A percentile compares a stretch with the other conserved stretches of the same genome.
These are phyloP conservation scores for Coniochaeta sp. DNA, from an alignment of 2,329 filamentous ascomycete species.

Conservation along the genomic window DNA sequence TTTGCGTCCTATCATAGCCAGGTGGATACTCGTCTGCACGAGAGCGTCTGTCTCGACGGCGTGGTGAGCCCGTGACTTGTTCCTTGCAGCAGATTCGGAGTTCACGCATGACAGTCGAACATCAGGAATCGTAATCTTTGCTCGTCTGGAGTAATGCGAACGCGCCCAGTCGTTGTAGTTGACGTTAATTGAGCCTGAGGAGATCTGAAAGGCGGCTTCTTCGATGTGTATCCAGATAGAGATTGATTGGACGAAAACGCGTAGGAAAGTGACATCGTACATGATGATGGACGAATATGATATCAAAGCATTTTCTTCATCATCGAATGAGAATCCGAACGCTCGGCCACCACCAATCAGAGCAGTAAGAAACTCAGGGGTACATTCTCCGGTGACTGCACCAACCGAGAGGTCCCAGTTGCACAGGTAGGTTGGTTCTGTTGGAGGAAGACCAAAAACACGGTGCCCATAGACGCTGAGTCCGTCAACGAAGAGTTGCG, in stretches of 20 bases:
- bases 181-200: slow-evolving; percentile 60
- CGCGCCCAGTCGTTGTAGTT: slow-evolving; percentile 85
- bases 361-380: slow-evolving; percentile 65
- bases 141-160: slow-evolving; percentile 71
- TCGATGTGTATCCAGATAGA: slow-evolving; percentile 76
- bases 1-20: slow-evolving; percentile 72
- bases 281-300: slow-evolving; percentile 62
- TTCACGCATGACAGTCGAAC: slow-evolving; percentile 76
- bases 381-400: slow-evolving; percentile 76
- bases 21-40: slow-evolving; percentile 63
- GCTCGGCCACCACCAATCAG: slow-evolving; percentile 61
- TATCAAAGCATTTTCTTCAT: slow-evolving; percentile 85
- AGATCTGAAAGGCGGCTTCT: slow-evolving; percentile 70
- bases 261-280: slow-evolving; percentile 82
- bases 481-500: slow-evolving; percentile 82
- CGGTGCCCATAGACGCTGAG: slow-evolving; percentile 77
- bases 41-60: slow-evolving; percentile 68
- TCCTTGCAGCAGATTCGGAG: slow-evolving; percentile 58
- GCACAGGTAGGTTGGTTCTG: slow-evolving; percentile 89
- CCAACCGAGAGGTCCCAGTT: slow-evolving; percentile 90
- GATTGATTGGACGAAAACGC: slow-evolving; percentile 62
- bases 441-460: slow-evolving; percentile 82
- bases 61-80: slow-evolving; percentile 48
- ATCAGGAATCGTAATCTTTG: slow-evolving; percentile 66
- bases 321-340: slow-evolving; percentile 81